phyloP scores from a whole-genome alignment of 1,284 basidiomycete species.

The Cerioporus squamosus region DNA sequence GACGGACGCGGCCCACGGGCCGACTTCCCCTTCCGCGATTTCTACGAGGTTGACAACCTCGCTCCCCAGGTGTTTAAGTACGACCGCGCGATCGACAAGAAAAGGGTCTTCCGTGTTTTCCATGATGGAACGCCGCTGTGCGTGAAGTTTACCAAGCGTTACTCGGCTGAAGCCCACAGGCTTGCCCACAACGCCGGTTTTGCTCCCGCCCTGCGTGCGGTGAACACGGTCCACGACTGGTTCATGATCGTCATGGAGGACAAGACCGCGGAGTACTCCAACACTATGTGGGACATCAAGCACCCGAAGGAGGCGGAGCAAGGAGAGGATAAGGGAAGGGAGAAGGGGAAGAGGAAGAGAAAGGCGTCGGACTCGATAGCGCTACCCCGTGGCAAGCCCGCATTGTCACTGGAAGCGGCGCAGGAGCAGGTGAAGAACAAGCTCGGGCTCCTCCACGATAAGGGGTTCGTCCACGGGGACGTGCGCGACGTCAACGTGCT shows the following conservation, averaged over 20 bases:
- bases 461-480: background rate
- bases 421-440: background rate
- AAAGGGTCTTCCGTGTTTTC: constrained; percentile 8
- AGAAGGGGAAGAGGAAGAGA: background rate
- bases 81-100: constrained; percentile 5
- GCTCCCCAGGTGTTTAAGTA: constrained; percentile 6
- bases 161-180: constrained; percentile 15
- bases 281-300: constrained; percentile 1
- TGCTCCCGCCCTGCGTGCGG: constrained; percentile 14
- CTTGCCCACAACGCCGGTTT: constrained; percentile 9
- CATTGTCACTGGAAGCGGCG: background rate
- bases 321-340: background rate
- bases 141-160: constrained; percentile 16
- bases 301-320: too few species aligned
- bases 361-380: too few species aligned
- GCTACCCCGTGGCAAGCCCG: background rate
- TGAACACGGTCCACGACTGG: constrained; percentile 15
- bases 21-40: constrained; percentile 13
- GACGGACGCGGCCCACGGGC: background rate
- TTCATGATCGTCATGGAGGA: constrained; percentile 20
- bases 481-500: constrained; percentile 1
- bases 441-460: background rate
- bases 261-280: constrained; percentile 10
- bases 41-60: constrained; percentile 6
- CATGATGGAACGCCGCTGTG: constrained; percentile 3